A percentile compares a stretch with the other conserved stretches of the same genome.
These are phyloP conservation scores for Pharus latifolius DNA, from an alignment of 176 grass and related monocot genomes.

Conservation along the genomic window DNA sequence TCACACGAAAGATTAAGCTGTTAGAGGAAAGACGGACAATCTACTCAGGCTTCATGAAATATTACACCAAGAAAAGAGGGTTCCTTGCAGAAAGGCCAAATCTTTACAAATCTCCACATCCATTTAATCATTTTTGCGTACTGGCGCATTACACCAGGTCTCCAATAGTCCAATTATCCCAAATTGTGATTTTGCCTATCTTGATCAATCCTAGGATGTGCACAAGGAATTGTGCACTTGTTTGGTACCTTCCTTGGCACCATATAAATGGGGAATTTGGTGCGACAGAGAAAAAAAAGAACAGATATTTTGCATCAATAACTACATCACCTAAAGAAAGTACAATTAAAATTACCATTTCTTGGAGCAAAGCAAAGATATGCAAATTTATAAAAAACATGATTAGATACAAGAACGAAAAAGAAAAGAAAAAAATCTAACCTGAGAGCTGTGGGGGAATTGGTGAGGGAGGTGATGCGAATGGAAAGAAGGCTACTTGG, in stretches of 20 bases:
- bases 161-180: too few species aligned
- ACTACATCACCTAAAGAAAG: neutral
- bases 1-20: too few species aligned
- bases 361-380: neutral
- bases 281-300: neutral
- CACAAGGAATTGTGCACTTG: neutral
- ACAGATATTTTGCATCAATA: neutral
- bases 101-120: too few species aligned
- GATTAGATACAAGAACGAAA: neutral
- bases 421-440: neutral
- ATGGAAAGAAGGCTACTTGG: neutral
- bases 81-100: too few species aligned
- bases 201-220: too few species aligned
- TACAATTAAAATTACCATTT: neutral
- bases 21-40: too few species aligned
- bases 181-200: too few species aligned
- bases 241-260: neutral
- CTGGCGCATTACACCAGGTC: too few species aligned
- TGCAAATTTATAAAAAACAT: neutral
- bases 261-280: too few species aligned
- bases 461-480: constrained; percentile 1
- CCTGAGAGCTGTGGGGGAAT: constrained; percentile 2
- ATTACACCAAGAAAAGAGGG: too few species aligned
- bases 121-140: too few species aligned
- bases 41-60: too few species aligned